phyloP scores from a whole-genome alignment of 2,329 filamentous ascomycete species.

The Ambrosiella xylebori region DNA sequence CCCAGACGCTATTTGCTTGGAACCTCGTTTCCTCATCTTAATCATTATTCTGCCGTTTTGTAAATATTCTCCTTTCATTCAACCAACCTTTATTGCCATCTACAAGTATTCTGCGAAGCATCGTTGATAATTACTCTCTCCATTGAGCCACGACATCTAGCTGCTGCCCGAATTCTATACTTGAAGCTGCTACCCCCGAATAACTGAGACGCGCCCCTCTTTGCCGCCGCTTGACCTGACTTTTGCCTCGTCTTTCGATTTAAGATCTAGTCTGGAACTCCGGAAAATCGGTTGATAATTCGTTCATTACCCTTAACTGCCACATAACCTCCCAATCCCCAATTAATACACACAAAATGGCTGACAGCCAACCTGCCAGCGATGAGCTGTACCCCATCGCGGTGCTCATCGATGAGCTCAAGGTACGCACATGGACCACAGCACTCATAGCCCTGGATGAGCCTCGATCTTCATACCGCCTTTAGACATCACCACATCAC shows the following conservation, averaged over 20 bases:
- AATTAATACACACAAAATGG: slow-evolving; percentile 44
- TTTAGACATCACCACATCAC: not conserved
- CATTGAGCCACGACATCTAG: too few relatives aligned
- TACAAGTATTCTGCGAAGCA: not conserved
- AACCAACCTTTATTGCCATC: not conserved
- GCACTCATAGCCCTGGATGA: not conserved
- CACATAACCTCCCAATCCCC: not conserved
- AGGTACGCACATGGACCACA: slow-evolving; percentile 40
- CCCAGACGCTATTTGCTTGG: slow-evolving; percentile 6
- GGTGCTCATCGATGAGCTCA: slow-evolving; percentile 97
- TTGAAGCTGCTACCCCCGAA: not conserved
- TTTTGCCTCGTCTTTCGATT: not conserved
- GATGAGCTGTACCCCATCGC: slow-evolving; percentile 99
- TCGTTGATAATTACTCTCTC: not conserved
- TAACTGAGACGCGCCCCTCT: slow-evolving; percentile 13
- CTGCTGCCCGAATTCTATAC: not conserved
- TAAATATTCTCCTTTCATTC: slow-evolving; percentile 6
- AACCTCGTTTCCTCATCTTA: not conserved
- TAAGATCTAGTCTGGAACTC: slow-evolving; percentile 1
- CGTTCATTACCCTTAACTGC: not conserved
- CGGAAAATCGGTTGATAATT: not conserved
- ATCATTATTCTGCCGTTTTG: slow-evolving; percentile 5
- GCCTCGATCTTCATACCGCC: not conserved
- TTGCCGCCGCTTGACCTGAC: slow-evolving; percentile 2
- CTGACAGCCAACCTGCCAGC: slow-evolving; percentile 71